Evolutionary conservation across 495 filamentous ascomycete genomes (phyloP), one percentile per base, ranked within the genome.

Genomic region (Penicillium fimorum): DNA sequence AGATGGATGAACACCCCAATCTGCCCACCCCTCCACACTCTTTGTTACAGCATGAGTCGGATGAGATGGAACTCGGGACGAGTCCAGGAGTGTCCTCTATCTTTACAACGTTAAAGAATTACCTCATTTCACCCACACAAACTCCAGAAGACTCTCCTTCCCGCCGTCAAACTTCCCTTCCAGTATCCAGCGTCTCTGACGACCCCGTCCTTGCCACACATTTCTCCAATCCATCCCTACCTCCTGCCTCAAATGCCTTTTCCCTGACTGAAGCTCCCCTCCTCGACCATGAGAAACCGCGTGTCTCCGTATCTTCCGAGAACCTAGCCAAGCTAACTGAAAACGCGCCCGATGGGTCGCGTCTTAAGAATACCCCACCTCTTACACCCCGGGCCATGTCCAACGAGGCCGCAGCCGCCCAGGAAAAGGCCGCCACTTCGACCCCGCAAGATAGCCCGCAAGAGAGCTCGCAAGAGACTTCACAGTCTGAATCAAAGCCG

Each of bases 271-370:
- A 74, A 67, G 61, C 70, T 70, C 75, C 76, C 63, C 69, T 74
- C 67, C 68, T 76, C 70, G 78, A 74, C 69, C 76, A 75, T 70
- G 79, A 75, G 75, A 75, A 74, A 65, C 75, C 62, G 64, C 71
- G 68, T 71, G 68, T 73, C 57, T 78, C 77, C 60, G 73, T 76
- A 66, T 80, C 81, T 72, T 79, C 82, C 75, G 83, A 86, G 74
- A 84, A 87, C 70, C 80, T 87, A 68, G 87, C 83, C 78, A 92
- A 86, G 90, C 91, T 96, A 87, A 96, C 92, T 83, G 76, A 84
- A 79, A 83, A 82, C 80, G 80, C 80, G 76, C 71, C 76, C 63
- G 73, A 76, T 75, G 76, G 70, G 71, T 72, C 77, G 68, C 75
- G 70, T 72, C 70, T 82, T 78, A 95, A 96, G 92, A 96, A 87